Evolutionary conservation across 208 protist species (phyloP), one percentile per base, ranked within the genome.

Genomic region (Crithidia brevicula): DNA sequence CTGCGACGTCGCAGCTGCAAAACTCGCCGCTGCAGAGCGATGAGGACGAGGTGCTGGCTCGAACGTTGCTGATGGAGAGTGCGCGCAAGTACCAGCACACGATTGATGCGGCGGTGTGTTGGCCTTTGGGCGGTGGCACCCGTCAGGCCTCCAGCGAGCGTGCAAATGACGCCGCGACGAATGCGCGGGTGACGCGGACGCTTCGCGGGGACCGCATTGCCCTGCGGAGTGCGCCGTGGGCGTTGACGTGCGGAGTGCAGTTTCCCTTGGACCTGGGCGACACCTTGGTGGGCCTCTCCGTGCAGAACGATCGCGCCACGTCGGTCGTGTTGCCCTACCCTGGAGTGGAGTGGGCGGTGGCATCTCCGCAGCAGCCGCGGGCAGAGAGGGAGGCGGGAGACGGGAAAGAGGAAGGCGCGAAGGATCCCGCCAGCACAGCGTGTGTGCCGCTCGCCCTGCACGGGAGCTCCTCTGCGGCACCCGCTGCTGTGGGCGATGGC

Each of bases 261-360:
- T 68, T 82, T 11, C 83, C 79, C 16, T 40, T 86, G 10, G 33
- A 67, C 27, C 20, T 70, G 18, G 83, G 83, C n/a, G 83, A 89
- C 73, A 85, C 83, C 1, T 60, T 89, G 13, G 49, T 79, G 11
- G 83, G 62, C 22, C 18, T 89, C 30, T 57, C 79, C 2, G 7
- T 89, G 30, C 79, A 89, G 62, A 85, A 62, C 30, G 79, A 89
- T 36, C 72, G 83, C 22, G 49, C 69, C 9, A 69, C 57, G 15
- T 78, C 58, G 15, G 38, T 60, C 46, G 31, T 42, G 25, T 45
- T 67, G 56, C 74, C 62, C n/a, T 36, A 57, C 33, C 70, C 70
- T 31, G 70, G 70, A 6, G 70, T 76, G 46, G 50, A 70, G 38
- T 80, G 65, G 60, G 53, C 59, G 18, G 34, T 50, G 56, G 9